phyloP scores from a whole-genome alignment of 345 rosid species.

The Salix dunnii region DNA sequence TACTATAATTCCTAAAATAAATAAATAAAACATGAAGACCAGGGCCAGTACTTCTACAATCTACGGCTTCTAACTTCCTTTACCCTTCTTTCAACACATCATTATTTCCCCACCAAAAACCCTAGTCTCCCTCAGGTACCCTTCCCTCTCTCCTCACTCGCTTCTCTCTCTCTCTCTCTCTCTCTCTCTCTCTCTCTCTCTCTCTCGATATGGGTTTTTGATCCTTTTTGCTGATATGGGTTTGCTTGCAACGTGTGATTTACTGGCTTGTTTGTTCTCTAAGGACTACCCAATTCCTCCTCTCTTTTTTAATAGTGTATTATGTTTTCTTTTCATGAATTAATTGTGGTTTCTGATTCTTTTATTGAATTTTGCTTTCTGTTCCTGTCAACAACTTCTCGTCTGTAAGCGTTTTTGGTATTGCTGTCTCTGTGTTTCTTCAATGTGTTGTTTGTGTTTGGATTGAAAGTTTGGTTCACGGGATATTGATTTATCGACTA shows the following conservation, averaged over 20 bases:
- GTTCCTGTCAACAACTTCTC: background rate
- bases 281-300: background rate
- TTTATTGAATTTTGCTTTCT: background rate
- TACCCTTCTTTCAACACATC: background rate
- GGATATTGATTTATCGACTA: background rate
- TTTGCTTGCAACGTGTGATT: background rate
- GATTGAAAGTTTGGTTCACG: background rate
- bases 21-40: too few species aligned
- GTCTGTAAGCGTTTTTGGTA: background rate
- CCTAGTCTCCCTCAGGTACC: background rate
- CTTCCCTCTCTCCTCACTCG: background rate
- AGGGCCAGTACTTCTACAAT: background rate
- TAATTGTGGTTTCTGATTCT: background rate
- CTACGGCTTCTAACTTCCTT: background rate
- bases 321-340: background rate
- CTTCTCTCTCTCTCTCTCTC: background rate
- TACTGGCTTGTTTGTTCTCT: background rate
- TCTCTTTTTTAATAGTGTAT: background rate
- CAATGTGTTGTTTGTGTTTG: background rate
- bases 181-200: background rate
- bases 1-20: background rate
- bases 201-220: background rate
- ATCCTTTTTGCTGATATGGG: background rate
- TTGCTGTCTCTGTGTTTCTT: background rate
- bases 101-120: constrained; percentile 1